phyloP scores from a whole-genome alignment of 371 early-diverging fungal genomes.

The Rhizopus sp. region DNA sequence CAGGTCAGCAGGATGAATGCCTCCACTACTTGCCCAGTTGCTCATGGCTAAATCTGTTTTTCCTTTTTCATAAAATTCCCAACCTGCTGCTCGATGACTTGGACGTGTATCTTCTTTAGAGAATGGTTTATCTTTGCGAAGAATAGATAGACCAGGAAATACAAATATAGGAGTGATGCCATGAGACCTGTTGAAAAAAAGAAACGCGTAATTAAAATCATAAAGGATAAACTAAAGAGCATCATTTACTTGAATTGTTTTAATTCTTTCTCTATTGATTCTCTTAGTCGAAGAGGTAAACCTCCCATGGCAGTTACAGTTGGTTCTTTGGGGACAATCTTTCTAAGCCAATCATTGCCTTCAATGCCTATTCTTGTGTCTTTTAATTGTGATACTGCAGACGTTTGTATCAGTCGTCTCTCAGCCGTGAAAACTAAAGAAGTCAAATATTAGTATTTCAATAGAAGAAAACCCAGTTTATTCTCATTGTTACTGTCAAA shows the following conservation, averaged over 20 bases:
- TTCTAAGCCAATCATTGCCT: constrained; percentile 76
- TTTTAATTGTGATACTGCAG: constrained; percentile 61
- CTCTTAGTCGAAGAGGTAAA: constrained; percentile 59
- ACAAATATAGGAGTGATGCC: constrained; percentile 78
- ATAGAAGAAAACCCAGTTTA: too few relatives aligned
- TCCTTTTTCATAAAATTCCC: constrained; percentile 73
- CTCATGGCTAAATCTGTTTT: constrained; percentile 62
- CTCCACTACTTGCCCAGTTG: constrained; percentile 59
- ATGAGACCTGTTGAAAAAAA: constrained; percentile 37
- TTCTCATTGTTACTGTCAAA: constrained; percentile 51
- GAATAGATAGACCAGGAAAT: constrained; percentile 71
- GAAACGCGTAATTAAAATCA: neutral
- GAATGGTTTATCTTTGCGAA: constrained; percentile 76
- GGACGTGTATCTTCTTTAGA: constrained; percentile 68
- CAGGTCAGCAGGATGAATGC: constrained; percentile 64
- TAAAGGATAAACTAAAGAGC: neutral
- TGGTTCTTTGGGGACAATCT: constrained; percentile 61
- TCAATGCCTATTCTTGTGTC: constrained; percentile 78
- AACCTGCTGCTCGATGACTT: constrained; percentile 63
- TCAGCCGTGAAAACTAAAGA: constrained; percentile 61
- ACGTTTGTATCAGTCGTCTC: constrained; percentile 60
- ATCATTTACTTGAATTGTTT: constrained; percentile 57
- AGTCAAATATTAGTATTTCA: neutral
- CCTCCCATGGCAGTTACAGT: constrained; percentile 75
- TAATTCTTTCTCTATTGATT: constrained; percentile 68